phyloP scores from a whole-genome alignment of 306 rosid species.

The Amphicarpaea edgeworthii region DNA sequence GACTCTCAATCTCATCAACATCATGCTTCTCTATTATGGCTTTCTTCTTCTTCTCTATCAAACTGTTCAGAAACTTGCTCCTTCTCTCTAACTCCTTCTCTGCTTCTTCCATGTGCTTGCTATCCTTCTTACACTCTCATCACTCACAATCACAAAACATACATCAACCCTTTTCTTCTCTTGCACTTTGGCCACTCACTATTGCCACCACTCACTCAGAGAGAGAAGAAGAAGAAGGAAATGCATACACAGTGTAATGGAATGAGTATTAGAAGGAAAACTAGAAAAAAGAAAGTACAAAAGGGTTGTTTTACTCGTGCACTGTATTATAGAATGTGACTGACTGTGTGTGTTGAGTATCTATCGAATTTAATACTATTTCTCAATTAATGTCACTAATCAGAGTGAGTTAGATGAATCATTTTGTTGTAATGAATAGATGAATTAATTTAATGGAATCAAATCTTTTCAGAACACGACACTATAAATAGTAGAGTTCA shows the following conservation, averaged over 20 bases:
- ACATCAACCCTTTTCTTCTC: constrained; percentile 23
- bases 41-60: constrained; percentile 80
- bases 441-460: not conserved
- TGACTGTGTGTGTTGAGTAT: not conserved
- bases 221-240: not conserved
- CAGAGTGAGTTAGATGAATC: not conserved
- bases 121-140: constrained; percentile 47
- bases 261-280: not conserved
- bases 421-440: not conserved
- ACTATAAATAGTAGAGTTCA: not conserved
- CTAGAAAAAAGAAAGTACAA: constrained; percentile 14
- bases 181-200: not conserved
- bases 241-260: not conserved
- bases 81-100: constrained; percentile 88
- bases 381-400: not conserved
- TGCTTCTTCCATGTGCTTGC: constrained; percentile 71
- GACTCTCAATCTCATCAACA: constrained; percentile 28
- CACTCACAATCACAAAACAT: constrained; percentile 16
- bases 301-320: not conserved
- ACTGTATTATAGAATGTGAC: not conserved
- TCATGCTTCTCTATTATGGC: constrained; percentile 51
- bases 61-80: constrained; percentile 77
- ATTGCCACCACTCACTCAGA: not conserved
- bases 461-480: not conserved
- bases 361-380: not conserved